Evolutionary conservation across 495 filamentous ascomycete species (phyloP).

Genomic region (Penicillium simplicissimum): DNA sequence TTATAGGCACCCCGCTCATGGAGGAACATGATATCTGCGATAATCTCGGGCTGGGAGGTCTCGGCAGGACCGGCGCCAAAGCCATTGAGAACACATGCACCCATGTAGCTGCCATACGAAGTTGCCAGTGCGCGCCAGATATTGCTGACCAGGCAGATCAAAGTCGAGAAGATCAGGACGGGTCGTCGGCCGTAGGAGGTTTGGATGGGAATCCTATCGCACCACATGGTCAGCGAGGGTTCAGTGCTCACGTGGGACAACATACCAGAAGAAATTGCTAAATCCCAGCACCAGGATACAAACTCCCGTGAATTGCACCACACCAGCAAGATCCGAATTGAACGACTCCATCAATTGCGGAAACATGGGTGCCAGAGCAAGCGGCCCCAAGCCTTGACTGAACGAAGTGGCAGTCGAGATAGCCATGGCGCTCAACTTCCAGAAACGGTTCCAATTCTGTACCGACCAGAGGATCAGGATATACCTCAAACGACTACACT

Average conservation of each 20-base stretch:
- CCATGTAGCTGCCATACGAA: slow-evolving; percentile 60
- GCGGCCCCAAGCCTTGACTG: slow-evolving; percentile 58
- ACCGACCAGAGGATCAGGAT: background rate
- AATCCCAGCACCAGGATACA: slow-evolving; percentile 63
- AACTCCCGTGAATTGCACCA: slow-evolving; percentile 54
- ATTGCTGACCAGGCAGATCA: slow-evolving; percentile 57
- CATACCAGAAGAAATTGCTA: slow-evolving; percentile 61
- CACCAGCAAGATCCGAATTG: slow-evolving; percentile 49
- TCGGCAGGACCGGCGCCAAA: slow-evolving; percentile 57
- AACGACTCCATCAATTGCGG: slow-evolving; percentile 57
- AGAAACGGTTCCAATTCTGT: slow-evolving; percentile 45
- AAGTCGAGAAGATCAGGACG: slow-evolving; percentile 56
- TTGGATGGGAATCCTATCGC: slow-evolving; percentile 55
- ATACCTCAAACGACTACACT: background rate
- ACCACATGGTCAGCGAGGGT: background rate
- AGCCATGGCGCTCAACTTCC: slow-evolving; percentile 47
- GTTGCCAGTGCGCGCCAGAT: slow-evolving; percentile 61
- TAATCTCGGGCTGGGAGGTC: slow-evolving; percentile 62
- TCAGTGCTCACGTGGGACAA: background rate
- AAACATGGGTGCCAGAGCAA: slow-evolving; percentile 61
- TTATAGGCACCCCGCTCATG: slow-evolving; percentile 67
- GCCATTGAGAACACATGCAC: slow-evolving; percentile 61
- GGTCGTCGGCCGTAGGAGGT: slow-evolving; percentile 60
- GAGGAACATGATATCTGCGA: slow-evolving; percentile 66
- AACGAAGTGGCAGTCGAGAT: slow-evolving; percentile 55